These are phyloP conservation scores for Phoma sp. DNA, from an alignment of 2,329 filamentous ascomycete species.

Conservation along the genomic window DNA sequence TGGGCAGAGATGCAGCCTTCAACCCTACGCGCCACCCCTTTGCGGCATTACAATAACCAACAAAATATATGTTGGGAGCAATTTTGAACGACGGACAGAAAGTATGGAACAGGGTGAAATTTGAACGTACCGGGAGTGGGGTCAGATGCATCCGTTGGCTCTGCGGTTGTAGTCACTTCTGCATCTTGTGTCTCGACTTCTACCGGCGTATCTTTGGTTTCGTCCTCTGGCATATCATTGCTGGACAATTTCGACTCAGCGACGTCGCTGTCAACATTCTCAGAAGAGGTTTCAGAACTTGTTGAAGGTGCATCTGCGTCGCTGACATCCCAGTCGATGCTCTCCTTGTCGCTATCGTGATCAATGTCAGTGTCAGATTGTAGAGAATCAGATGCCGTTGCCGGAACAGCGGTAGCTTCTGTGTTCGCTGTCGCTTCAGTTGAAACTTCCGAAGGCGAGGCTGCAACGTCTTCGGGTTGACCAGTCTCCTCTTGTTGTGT, in stretches of 20 bases:
- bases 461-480: not conserved
- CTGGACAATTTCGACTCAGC: not conserved
- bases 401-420: not conserved
- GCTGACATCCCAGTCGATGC: constrained; percentile 67
- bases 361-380: not conserved
- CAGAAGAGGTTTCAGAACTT: not conserved
- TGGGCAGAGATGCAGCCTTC: constrained; percentile 18
- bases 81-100: not conserved
- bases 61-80: not conserved
- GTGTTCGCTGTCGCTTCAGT: not conserved
- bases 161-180: not conserved
- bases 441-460: not conserved
- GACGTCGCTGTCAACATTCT: not conserved
- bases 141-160: constrained; percentile 10
- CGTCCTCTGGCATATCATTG: not conserved
- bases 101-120: not conserved
- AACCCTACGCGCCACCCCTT: not conserved
- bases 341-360: constrained; percentile 69
- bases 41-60: not conserved
- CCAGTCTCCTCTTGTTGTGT: not conserved
- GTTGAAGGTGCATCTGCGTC: constrained; percentile 25
- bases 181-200: not conserved
- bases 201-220: not conserved
- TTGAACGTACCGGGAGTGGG: constrained; percentile 29
- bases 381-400: not conserved